Conservation (phyloP, 2,329 filamentous ascomycete genomes). For the Neofusicoccum laricinum region DNA sequence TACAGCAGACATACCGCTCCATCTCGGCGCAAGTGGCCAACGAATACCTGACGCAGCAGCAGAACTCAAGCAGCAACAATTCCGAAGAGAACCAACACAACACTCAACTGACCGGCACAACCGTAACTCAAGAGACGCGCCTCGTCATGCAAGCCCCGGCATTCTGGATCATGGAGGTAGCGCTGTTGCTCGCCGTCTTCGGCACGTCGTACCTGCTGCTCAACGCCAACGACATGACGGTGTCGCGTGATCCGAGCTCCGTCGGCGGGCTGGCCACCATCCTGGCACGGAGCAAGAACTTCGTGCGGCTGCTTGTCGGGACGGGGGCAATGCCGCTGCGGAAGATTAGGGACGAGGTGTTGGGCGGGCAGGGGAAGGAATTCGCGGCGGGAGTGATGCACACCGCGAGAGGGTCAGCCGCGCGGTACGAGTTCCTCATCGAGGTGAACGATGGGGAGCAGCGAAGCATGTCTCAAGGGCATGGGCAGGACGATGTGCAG, state of each 20-base stretch:
- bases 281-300: neutral
- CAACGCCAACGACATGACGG: neutral
- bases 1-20: neutral
- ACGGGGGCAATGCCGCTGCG: neutral
- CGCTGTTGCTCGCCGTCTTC: neutral
- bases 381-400: neutral
- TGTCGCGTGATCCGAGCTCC: neutral
- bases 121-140: neutral
- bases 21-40: neutral
- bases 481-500: neutral
- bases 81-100: neutral
- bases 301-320: neutral
- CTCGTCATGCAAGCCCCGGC: neutral
- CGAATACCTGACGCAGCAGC: neutral
- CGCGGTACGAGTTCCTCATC: neutral
- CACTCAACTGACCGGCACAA: neutral
- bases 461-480: too few species aligned
- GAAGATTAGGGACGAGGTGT: neutral
- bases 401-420: neutral
- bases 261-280: neutral
- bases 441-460: neutral
- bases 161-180: neutral
- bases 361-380: neutral
- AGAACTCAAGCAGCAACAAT: neutral
- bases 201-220: neutral